Evolutionary conservation across 345 rosid genomes (phyloP), one percentile per base, ranked within the genome.

Genomic region (Carallia pectinifolia): DNA sequence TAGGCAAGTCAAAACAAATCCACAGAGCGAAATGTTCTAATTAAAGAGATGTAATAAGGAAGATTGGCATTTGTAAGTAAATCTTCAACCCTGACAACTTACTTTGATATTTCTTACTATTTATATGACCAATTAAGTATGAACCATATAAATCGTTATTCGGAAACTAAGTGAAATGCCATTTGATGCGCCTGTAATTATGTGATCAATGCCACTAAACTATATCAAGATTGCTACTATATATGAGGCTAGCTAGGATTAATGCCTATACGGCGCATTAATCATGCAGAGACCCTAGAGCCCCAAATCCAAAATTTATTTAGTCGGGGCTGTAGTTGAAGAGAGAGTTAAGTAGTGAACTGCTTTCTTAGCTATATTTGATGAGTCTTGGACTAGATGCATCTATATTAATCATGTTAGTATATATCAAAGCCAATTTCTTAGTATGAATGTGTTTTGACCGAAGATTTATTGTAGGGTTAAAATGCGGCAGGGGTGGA

Each of bases 1-100:
- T 88, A 93, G 97, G 98, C 61, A 89, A 83, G 70, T 82, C 82
- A 79, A 85, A 77, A n/a, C 76, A 75, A 81, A 85, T 69, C 75
- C 90, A 90, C 77, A 74, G 74, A 6, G 23, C 48, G 34, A 86
- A 81, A 65, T 87, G 96, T 80, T 73, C 74, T 36, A 77, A 58
- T 48, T 81, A 65, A 79, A 64, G 55, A 18, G 58, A 47, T 55
- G 47, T 60, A 8, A 62, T 12, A 16, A 6, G 66, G 63, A 27
- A 66, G 61, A 38, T 54, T 31, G 33, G 40, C 37, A 18, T 13
- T 63, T 64, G 44, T 6, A 50, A 0, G 58, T 68, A 71, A 55
- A 68, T 52, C 71, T 56, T 62, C 62, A 23, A 29, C 17, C 5
- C 10, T 71, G 68, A 50, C 40, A 36, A 30, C 65, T 53, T 71